phyloP scores from a whole-genome alignment of 495 filamentous ascomycete genomes.

The Hyaloscypha variabilis region DNA sequence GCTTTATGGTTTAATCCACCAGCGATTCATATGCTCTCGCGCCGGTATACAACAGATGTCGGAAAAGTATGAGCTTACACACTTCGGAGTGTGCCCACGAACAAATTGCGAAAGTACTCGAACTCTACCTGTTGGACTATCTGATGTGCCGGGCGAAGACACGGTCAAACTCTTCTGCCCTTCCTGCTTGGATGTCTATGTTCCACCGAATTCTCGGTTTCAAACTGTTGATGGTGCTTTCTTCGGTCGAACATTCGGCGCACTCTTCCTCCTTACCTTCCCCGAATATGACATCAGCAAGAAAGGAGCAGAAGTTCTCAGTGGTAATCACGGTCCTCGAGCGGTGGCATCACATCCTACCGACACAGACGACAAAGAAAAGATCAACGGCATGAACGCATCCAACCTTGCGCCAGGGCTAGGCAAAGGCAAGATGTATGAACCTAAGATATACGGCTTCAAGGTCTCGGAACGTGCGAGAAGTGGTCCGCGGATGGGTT shows the following conservation, averaged over 20 bases:
- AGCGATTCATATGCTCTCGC: constrained; percentile 97
- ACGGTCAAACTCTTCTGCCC: constrained; percentile 99
- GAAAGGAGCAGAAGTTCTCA: constrained; percentile 44
- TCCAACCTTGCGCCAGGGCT: constrained; percentile 86
- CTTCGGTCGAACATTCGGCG: constrained; percentile 91
- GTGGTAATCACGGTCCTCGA: constrained; percentile 21
- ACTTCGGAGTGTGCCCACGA: constrained; percentile 92
- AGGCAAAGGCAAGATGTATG: constrained; percentile 82
- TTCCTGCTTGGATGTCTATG: constrained; percentile 94
- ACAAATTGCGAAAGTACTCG: constrained; percentile 85
- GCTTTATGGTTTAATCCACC: constrained; percentile 96
- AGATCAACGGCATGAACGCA: constrained; percentile 83
- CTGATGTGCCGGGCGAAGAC: constrained; percentile 92
- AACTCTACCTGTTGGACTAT: constrained; percentile 89
- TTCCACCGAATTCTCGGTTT: constrained; percentile 94
- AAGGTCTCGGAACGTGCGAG: constrained; percentile 84
- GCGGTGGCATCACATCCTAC: constrained; percentile 35
- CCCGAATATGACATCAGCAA: constrained; percentile 84
- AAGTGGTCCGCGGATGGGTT: constrained; percentile 93
- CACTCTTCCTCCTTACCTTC: constrained; percentile 96
- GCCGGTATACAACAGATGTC: constrained; percentile 98
- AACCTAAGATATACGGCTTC: constrained; percentile 96
- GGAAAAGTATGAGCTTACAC: constrained; percentile 94
- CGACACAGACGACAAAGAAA: constrained; percentile 46
- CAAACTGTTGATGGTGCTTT: constrained; percentile 97